Evolutionary conservation across 768 basidiomycete species (phyloP), one percentile per base, ranked within the genome.

Genomic region (Phylloporus arenicola): DNA sequence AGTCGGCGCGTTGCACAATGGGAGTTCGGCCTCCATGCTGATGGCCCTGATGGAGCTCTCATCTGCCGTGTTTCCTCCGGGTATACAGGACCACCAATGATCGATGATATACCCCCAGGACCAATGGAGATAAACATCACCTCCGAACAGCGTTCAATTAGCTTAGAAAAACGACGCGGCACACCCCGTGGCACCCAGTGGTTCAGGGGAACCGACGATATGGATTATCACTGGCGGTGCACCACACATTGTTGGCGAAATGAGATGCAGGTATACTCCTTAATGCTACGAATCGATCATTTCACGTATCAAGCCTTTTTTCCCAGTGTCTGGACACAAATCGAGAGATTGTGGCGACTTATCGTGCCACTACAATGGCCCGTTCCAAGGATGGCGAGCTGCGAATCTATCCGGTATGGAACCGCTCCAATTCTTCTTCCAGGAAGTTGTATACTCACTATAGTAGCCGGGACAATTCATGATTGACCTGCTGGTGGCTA

Each of bases 401-500:
- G 38, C 46, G 53, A 7, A 52, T 68, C 20, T 52, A 68, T 49
- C 64, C 59, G 43, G 64, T 65, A 57, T 4, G 64, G 45, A n/a
- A 17, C 17, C 6, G 2, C 17, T 20, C 20, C 10, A 35, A 11
- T 31, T 11, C 8, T n/a, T 43, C 49, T 29, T 25, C 17, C 22
- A 16, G 5, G 19, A 13, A 25, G n/a, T 16, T 14, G 29, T 24
- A 33, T 33, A 24, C 47, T 40, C 22, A 39, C 39, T 13, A 30
- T 54, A 9, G 22, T 46, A 68, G 64, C 35, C 47, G 1, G 61
- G 41, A 10, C 62, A 51, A 22, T 59, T 53, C 34, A 60, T 64
- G 64, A 52, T 41, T 10, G 61, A 68, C 41, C 49, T 66, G n/a
- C 33, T 66, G 20, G 64, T 68, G 2, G 64, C 66, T 33, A 64